These are phyloP conservation scores for Moniliophthora roreri DNA, from an alignment of 1,284 basidiomycete genomes.

Conservation along the genomic window DNA sequence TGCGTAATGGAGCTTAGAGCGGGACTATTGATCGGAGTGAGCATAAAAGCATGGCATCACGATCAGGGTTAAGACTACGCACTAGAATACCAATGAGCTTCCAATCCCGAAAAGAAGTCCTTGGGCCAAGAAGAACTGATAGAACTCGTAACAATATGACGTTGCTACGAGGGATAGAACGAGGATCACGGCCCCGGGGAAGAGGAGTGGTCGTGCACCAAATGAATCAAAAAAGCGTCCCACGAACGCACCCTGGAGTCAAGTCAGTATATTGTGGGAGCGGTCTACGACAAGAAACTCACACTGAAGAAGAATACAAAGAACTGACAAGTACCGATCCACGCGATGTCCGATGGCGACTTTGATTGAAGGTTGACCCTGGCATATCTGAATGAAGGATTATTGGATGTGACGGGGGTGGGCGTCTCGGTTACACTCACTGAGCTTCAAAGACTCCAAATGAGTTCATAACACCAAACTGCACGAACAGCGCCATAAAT, in stretches of 20 bases:
- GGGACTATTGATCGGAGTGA: constrained; percentile 4
- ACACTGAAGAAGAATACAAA: constrained; percentile 4
- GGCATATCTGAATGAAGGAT: not conserved
- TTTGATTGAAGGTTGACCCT: not conserved
- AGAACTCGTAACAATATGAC: constrained; percentile 4
- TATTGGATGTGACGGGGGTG: not conserved
- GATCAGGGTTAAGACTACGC: not conserved
- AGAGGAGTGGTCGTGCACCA: not conserved
- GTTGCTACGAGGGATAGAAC: constrained; percentile 5
- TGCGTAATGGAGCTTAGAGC: constrained; percentile 2
- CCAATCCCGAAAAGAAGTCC: constrained; percentile 4
- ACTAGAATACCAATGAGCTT: constrained; percentile 2
- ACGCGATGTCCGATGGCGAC: not conserved
- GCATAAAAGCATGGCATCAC: not conserved
- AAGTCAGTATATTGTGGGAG: too few species aligned
- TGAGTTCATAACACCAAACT: constrained; percentile 3
- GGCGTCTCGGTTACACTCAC: not conserved
- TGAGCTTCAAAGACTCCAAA: constrained; percentile 4
- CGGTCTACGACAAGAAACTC: not conserved
- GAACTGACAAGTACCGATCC: constrained; percentile 2
- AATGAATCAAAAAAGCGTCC: constrained; percentile 3
- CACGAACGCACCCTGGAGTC: constrained; percentile 2
- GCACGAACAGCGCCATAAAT: not conserved
- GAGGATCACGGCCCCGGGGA: constrained; percentile 1
- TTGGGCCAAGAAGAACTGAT: constrained; percentile 3